Base-by-base conservation (phyloP, 2,329 filamentous ascomycete species). In the Teratosphaeria gauchensis region DNA sequence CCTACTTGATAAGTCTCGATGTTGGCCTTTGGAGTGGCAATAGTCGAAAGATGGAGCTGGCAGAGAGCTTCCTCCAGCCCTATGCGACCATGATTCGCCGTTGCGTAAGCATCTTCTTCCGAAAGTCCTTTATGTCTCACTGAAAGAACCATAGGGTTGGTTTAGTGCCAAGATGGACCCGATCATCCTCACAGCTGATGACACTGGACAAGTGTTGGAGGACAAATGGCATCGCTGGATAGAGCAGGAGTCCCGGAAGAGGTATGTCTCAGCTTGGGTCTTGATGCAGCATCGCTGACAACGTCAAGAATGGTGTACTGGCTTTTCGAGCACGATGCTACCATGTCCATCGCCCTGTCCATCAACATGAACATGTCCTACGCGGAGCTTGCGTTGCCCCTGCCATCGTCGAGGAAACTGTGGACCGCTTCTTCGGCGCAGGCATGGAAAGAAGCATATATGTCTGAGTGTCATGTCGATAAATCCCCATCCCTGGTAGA, bases 401-500 rank as follows among this genome's bases (percentile, higher is more conserved):
- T 48, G 6, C 42, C 87, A 0, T 81, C 80, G 58, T 74, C 82
- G 0, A 76, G 79, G 55, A 77, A 82, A 16, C 69, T 90, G 3
- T 90, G 87, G 87, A 77, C 81, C 32, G 86, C 87, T 1, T 77
- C 78, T 33, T 80, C 79, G 1, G 83, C 86, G 1, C 65, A 74
- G 12, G 80, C 84, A 60, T 90, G 87, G 86, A 85, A 85, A 66
- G 69, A 74, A 7, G 72, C 78, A 1, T 87, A 82, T 61, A 68
- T 48, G 16, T 48, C 42, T 21, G 42, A 21, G 5, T 48, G 42
- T 11, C 19, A 48, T 11, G 42, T 21, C 19, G 19, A 48, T n/a
- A 48, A 48, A n/a, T 48, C 42, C 8, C n/a, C 42, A 19, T 48
- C 42, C 8, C 19, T 48, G 16, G 42, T 48, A 48, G 42, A 48